Conservation (phyloP, 129 eudicot genomes). For the Deinandra increscens region DNA sequence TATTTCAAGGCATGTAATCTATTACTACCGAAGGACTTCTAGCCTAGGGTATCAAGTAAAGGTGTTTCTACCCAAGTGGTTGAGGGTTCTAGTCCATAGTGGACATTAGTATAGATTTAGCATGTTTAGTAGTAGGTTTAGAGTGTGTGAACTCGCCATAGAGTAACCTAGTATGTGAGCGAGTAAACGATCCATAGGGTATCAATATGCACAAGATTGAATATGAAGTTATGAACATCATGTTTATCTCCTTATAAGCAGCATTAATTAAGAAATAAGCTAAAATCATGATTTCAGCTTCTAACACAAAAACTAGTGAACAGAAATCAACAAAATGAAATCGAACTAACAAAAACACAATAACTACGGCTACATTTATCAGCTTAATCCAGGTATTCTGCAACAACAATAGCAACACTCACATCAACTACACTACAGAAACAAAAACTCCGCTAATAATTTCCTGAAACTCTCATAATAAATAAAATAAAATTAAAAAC, state of each 20-base stretch:
- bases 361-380: not conserved
- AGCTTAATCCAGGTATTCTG: not conserved
- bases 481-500: not conserved
- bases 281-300: not conserved
- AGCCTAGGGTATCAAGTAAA: too few relatives aligned
- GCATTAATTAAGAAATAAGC: not conserved
- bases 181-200: not conserved
- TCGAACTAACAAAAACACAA: constrained; percentile 17
- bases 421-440: not conserved
- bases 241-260: constrained; percentile 13
- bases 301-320: not conserved
- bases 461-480: too few relatives aligned
- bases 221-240: not conserved
- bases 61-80: too few relatives aligned
- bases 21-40: not conserved
- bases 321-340: constrained; percentile 1
- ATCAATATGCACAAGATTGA: not conserved
- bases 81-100: too few relatives aligned
- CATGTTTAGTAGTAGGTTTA: too few relatives aligned
- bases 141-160: too few relatives aligned
- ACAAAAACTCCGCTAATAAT: not conserved
- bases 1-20: not conserved
- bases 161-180: not conserved
- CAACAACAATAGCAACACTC: not conserved
- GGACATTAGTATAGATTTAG: too few relatives aligned